Evolutionary conservation across 805 yeast species (phyloP).

Genomic region (Saccharomycopsis synnaedendra): DNA sequence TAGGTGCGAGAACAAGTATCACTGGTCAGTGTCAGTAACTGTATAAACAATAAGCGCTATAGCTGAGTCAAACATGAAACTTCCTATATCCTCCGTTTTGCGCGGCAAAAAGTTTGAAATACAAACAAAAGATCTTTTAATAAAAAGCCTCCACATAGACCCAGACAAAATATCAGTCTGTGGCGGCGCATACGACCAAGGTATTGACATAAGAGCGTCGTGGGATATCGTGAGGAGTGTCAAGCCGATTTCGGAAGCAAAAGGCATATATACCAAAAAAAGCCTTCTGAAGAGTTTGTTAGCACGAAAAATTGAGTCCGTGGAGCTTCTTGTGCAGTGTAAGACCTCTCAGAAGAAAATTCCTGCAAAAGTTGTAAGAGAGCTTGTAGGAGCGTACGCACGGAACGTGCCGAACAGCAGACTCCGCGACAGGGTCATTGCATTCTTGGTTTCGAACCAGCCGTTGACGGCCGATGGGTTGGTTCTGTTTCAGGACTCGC

Average conservation of each 20-base stretch:
- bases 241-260: not conserved
- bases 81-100: slow-evolving; percentile 1
- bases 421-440: not conserved
- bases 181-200: slow-evolving; percentile 16
- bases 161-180: slow-evolving; percentile 1
- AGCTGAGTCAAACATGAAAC: not conserved
- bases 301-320: not conserved
- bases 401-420: not conserved
- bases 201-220: slow-evolving; percentile 12
- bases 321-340: slow-evolving; percentile 12
- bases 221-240: slow-evolving; percentile 10
- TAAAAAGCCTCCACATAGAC: slow-evolving; percentile 1
- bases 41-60: not conserved
- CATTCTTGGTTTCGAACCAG: slow-evolving; percentile 8
- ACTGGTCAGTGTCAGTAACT: not conserved
- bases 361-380: slow-evolving; percentile 9
- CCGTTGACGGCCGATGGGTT: slow-evolving; percentile 8
- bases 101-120: slow-evolving; percentile 13
- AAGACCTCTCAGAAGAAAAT: slow-evolving; percentile 12
- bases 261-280: not conserved
- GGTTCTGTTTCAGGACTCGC: slow-evolving; percentile 4
- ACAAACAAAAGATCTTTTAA: slow-evolving; percentile 7
- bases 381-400: slow-evolving; percentile 8
- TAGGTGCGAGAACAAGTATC: not conserved
- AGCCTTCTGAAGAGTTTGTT: not conserved